phyloP scores from a whole-genome alignment of 108 stramenopile genomes.

The Epithemia pelagica region DNA sequence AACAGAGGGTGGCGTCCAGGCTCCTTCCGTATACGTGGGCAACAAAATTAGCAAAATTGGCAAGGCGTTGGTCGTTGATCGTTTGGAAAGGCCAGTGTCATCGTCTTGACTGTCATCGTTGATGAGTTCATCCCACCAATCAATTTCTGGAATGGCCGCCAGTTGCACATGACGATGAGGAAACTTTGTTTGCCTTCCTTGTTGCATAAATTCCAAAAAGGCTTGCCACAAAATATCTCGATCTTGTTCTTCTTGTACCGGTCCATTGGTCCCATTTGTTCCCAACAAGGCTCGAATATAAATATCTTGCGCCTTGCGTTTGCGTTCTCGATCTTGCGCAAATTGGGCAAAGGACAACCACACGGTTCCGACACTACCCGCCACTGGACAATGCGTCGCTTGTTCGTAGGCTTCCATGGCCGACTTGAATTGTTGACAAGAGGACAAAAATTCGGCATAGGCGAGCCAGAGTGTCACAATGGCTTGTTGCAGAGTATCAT shows the following conservation, averaged over 20 bases:
- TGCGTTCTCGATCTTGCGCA: constrained; percentile 61
- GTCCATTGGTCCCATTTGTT: constrained; percentile 12
- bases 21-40: constrained; percentile 74
- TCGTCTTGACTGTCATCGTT: constrained; percentile 51
- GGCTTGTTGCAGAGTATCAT: constrained; percentile 35
- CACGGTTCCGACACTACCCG: constrained; percentile 47
- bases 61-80: background rate
- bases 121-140: constrained; percentile 90
- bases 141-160: constrained; percentile 46
- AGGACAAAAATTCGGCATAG: constrained; percentile 60
- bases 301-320: constrained; percentile 63
- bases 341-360: constrained; percentile 78
- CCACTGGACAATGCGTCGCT: constrained; percentile 65
- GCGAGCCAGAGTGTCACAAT: constrained; percentile 74
- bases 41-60: constrained; percentile 55
- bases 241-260: constrained; percentile 58
- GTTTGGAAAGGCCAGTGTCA: background rate
- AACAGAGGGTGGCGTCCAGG: constrained; percentile 48
- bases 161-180: constrained; percentile 20
- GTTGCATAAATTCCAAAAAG: constrained; percentile 74
- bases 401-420: constrained; percentile 81
- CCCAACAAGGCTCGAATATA: constrained; percentile 71
- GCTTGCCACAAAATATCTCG: constrained; percentile 62
- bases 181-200: too few relatives aligned
- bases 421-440: constrained; percentile 68